Base-by-base conservation (phyloP, 352 stramenopile genomes). In the Phytophthora podocarpi region DNA sequence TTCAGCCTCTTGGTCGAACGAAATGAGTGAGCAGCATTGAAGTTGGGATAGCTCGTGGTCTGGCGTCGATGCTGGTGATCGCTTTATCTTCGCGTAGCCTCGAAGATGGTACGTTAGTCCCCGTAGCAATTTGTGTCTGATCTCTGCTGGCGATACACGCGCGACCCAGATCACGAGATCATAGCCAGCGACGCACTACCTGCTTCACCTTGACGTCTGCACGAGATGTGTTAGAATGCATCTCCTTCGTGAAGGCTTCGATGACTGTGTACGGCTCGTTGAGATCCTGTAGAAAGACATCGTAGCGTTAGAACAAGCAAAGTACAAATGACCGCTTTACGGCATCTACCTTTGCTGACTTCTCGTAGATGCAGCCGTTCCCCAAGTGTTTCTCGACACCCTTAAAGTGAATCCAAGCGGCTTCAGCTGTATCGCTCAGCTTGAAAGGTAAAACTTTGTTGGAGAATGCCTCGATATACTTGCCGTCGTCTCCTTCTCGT, bases 361-460 rank as follows among this genome's bases (percentile, higher is more conserved):
- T 72, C 12, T 70, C 32, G 23, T 62, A 64, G 11, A 76, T 28
- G 31, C 35, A 59, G 1, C 70, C 66, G 21, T 68, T 56, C 11
- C 26, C 37, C 15, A 15, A 10, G 9, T 70, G 70, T n/a, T 69
- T 52, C 3, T 62, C 41, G 0, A 64, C 28, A 1, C 63, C 55
- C 18, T 61, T 64, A 46, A 71, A 70, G 32, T 77, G 51, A 12
- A 52, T 21, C 68, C 68, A 77, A 8, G 68, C 42, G 0, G 41
- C 64, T 3, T 61, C 41, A 3, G 42, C 57, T 2, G 46, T 50
- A 10, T 59, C 39, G 20, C 40, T 53, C 27, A 74, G 37, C 15
- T 54, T 56, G 48, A 77, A 77, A 13, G 68, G 53, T 20, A 77
- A 39, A 31, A 71, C 23, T 31, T 69, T 74, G 54, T 55, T 67